Conservation (phyloP, 78 protist species). For the Acrasis kona region DNA sequence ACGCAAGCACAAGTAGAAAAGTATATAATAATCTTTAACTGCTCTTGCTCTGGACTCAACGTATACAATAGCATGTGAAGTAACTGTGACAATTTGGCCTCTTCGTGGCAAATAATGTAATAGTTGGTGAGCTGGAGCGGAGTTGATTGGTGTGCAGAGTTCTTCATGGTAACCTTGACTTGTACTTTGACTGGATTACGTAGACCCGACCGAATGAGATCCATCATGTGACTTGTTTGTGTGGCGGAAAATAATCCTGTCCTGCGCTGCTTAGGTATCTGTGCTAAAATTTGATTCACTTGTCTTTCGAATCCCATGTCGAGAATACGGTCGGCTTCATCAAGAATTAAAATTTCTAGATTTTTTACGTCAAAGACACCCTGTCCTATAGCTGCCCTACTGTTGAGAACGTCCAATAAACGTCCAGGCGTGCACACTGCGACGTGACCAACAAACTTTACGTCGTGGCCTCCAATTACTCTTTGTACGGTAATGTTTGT, state of each 20-base stretch:
- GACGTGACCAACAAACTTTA: slow-evolving; percentile 49
- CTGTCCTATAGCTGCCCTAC: not conserved
- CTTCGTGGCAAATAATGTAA: slow-evolving; percentile 5
- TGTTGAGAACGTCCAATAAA: slow-evolving; percentile 35
- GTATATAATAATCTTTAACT: slow-evolving; percentile 64
- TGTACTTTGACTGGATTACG: slow-evolving; percentile 57
- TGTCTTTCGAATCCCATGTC: slow-evolving; percentile 56
- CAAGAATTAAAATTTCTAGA: slow-evolving; percentile 75
- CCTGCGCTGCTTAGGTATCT: slow-evolving; percentile 67
- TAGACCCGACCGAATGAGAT: slow-evolving; percentile 36
- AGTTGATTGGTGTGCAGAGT: not conserved
- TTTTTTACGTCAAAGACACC: not conserved
- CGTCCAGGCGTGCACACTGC: slow-evolving; percentile 83
- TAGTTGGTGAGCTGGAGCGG: slow-evolving; percentile 43
- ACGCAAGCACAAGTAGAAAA: slow-evolving; percentile 78
- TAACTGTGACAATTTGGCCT: slow-evolving; percentile 34
- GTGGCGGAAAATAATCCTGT: slow-evolving; percentile 84
- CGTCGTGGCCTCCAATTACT: not conserved
- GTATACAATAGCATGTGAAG: no score
- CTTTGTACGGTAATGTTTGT: not conserved
- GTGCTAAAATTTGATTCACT: slow-evolving; percentile 30
- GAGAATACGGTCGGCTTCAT: slow-evolving; percentile 77
- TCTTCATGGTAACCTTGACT: slow-evolving; percentile 22
- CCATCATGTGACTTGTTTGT: slow-evolving; percentile 28
- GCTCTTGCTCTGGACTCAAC: slow-evolving; percentile 12